Conservation (phyloP, 2,329 filamentous ascomycete genomes). For the Fusarium verticillioides region DNA sequence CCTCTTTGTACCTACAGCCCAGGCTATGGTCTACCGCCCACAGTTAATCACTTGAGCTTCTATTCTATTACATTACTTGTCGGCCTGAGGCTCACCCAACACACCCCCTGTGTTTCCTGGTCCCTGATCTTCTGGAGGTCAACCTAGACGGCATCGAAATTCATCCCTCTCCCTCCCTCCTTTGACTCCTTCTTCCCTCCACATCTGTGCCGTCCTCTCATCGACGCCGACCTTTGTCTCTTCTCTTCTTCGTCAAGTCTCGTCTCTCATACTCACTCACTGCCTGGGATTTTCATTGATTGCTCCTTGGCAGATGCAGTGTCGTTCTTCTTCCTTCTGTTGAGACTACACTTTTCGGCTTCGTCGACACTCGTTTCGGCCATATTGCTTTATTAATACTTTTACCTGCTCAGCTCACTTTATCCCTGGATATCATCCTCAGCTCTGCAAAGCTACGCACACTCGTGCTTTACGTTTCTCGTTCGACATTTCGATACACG, state of each 20-base stretch:
- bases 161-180: slow-evolving; percentile 38
- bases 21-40: slow-evolving; percentile 15
- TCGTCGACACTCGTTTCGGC: slow-evolving; percentile 49
- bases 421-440: slow-evolving; percentile 28
- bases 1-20: not conserved
- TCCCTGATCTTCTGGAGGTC: slow-evolving; percentile 34
- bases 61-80: slow-evolving; percentile 21
- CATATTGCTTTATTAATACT: slow-evolving; percentile 49
- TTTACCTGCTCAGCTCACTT: slow-evolving; percentile 40
- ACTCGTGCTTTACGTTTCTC: slow-evolving; percentile 45
- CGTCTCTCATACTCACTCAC: slow-evolving; percentile 33
- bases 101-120: slow-evolving; percentile 36
- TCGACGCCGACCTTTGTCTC: slow-evolving; percentile 34
- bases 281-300: slow-evolving; percentile 37
- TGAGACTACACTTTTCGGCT: slow-evolving; percentile 45
- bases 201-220: slow-evolving; percentile 40
- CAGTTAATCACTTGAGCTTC: slow-evolving; percentile 34
- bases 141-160: slow-evolving; percentile 39
- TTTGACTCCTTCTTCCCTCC: slow-evolving; percentile 39
- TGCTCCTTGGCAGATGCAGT: slow-evolving; percentile 47
- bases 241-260: slow-evolving; percentile 30
- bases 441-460: slow-evolving; percentile 28
- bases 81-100: slow-evolving; percentile 41
- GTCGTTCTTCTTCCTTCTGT: slow-evolving; percentile 43
- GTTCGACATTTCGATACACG: slow-evolving; percentile 43